phyloP scores from a whole-genome alignment of 768 basidiomycete genomes.

The Kwoniella dendrophila region DNA sequence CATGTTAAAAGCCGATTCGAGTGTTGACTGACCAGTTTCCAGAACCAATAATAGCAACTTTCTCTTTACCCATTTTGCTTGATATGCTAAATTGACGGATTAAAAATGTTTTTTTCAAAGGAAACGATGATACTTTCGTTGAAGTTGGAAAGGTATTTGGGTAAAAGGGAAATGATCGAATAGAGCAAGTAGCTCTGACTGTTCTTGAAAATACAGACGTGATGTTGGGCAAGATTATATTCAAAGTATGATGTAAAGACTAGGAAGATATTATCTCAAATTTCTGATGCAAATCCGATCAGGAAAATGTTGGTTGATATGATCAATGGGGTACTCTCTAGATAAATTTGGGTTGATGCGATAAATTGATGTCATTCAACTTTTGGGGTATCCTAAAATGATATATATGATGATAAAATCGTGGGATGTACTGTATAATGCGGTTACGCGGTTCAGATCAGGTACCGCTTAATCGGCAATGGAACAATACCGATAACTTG shows the following conservation, averaged over 20 bases:
- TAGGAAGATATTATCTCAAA: not conserved
- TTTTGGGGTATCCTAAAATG: too few species aligned
- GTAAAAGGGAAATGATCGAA: not conserved
- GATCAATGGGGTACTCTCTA: not conserved
- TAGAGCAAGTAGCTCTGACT: conserved; percentile 17
- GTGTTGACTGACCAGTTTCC: conserved; percentile 53
- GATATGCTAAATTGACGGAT: conserved; percentile 5
- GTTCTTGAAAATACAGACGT: conserved; percentile 8
- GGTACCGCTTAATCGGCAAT: too few species aligned
- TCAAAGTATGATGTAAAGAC: not conserved
- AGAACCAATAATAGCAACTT: conserved; percentile 55
- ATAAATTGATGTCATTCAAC: conserved; percentile 6
- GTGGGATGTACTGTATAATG: too few species aligned
- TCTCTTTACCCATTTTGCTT: conserved; percentile 48
- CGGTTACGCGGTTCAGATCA: too few species aligned
- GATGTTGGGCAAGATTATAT: conserved; percentile 5
- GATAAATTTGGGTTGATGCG: not conserved
- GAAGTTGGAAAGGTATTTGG: not conserved
- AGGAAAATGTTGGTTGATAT: too few species aligned
- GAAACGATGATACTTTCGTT: not conserved
- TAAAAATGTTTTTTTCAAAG: not conserved
- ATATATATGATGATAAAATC: too few species aligned
- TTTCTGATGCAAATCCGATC: not conserved
- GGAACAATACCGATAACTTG: too few species aligned
- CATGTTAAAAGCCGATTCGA: too few species aligned